Base-by-base conservation (phyloP, 2,329 filamentous ascomycete genomes). In the Mycosphaerelloides madeirae region DNA sequence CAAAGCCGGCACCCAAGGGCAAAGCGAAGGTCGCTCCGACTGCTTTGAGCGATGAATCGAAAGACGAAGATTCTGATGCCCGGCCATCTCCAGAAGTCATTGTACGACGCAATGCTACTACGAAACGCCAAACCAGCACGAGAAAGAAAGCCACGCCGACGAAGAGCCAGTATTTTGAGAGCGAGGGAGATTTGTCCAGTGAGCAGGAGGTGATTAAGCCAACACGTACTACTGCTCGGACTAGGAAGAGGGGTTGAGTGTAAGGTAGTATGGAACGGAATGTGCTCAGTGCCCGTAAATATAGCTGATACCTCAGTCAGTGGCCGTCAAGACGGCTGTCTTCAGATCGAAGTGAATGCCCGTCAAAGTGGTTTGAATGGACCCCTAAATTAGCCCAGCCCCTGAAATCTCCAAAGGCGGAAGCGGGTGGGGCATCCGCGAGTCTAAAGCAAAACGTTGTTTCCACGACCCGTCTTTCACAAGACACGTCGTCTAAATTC, bases 121-220 rank as follows among this genome's bases (percentile, higher is more conserved):
- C 14, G 15, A 14, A 15, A 15, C 33, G 33, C 11, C 22, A 25
- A 9, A 25, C 6, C 29, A 38, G 22, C 37, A 15, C 8, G 19
- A 18, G 28, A 29, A 57, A 57, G 44, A 62, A 56, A 43, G 47
- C 44, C 18, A 60, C 58, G 31, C 59, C 53, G 32, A 25, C 48
- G 16, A 62, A 49, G 48, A 63, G 61, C 46, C 59, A 59, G 41
- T 64, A 59, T 38, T 58, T 63, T 29, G 43, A 49, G 16, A 40
- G 47, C 29, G 38, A 48, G 14, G 42, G 49, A 3, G 53, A 56
- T 29, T 46, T 49, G 13, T 51, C 51, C 8, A 58, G 50, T 31
- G 57, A 59, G 16, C 44, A 54, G 29, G 62, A 65, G 45, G 50
- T 60, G 11, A 48, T 63, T 1, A 50, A 55, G 50, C 60, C 60